A percentile compares a stretch with the other conserved stretches of the same genome.
phyloP scores from a whole-genome alignment of 2,329 filamentous ascomycete species.

The Ceratocystis papillata region DNA sequence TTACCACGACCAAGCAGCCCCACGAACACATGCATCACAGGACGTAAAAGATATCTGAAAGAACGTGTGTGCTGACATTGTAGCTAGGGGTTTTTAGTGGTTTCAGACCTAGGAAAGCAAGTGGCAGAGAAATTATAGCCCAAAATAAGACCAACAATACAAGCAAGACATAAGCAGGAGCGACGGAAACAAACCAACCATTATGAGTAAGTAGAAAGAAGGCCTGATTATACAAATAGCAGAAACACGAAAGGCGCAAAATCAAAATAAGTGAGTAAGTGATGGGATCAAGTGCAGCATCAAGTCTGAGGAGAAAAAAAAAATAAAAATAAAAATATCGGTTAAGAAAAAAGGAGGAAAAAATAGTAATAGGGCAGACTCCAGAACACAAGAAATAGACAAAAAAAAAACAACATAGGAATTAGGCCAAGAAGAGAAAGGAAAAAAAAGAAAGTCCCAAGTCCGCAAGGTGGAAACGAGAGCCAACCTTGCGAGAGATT shows the following conservation, averaged over 20 bases:
- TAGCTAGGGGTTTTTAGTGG: too few species aligned
- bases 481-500: not conserved
- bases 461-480: not conserved
- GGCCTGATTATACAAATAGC: not conserved
- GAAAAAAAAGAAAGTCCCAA: constrained; percentile 6
- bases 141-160: too few species aligned
- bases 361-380: not conserved
- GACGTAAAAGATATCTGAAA: too few species aligned
- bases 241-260: not conserved
- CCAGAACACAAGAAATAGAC: constrained; percentile 2
- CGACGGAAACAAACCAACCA: too few species aligned
- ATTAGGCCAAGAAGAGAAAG: constrained; percentile 16
- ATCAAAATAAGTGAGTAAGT: constrained; percentile 4
- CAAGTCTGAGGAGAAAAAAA: not conserved
- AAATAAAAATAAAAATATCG: constrained; percentile 13
- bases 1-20: too few species aligned
- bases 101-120: too few species aligned
- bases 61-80: too few species aligned
- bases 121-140: too few species aligned
- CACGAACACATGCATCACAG: too few species aligned
- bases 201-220: not conserved
- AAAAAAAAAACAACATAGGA: constrained; percentile 3
- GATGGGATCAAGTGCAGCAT: too few species aligned
- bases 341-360: constrained; percentile 5
- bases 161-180: too few species aligned